Evolutionary conservation across 2,329 filamentous ascomycete species (phyloP), one percentile per base, ranked within the genome.

Genomic region (Penicillium sp.): DNA sequence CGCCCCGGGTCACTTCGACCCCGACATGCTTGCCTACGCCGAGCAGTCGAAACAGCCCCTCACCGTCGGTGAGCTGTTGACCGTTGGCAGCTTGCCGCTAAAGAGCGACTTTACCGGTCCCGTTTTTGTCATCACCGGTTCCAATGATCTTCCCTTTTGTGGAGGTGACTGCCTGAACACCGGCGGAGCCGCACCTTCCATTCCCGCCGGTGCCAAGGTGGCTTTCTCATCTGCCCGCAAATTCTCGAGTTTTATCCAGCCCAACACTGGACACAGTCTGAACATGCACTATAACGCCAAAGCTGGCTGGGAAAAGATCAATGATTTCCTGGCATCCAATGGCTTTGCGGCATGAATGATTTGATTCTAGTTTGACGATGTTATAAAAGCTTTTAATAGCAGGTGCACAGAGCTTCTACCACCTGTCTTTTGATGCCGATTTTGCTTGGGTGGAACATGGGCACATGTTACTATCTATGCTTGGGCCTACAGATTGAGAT

Each of bases 261-360:
- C 52, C 6, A 35, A 50, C 15, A 50, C 46, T 23, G 55, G 54
- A 3, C 57, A 60, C 43, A 54, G 49, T 4, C 42, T 60, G n/a
- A 54, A 57, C 31, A 15, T 59, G 39, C 57, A 59, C 25, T 44
- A 55, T 13, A 57, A 56, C 35, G 50, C 53, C 10, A 54, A 50
- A 2, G 54, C 25, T 5, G 49, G 47, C 11, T 59, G 56, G 35
- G 41, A 51, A 32, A 35, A 45, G 27, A 51, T 47, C 12, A 18
- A 35, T 15, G 29, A 43, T n/a, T 45, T 41, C 17, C 22, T 48
- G 25, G 28, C 14, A 4, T 6, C 15, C 3, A 14, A 32, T 20
- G 16, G 16, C 7, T 16, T 32, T 22, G 18, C 5, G 5, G 18
- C 18, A 9, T 22, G 9, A 22, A 5, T 22, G 18, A 22, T 9